A percentile compares a stretch with the other conserved stretches of the same genome.
phyloP scores from a whole-genome alignment of 495 filamentous ascomycete genomes.

The Talaromyces adpressus region DNA sequence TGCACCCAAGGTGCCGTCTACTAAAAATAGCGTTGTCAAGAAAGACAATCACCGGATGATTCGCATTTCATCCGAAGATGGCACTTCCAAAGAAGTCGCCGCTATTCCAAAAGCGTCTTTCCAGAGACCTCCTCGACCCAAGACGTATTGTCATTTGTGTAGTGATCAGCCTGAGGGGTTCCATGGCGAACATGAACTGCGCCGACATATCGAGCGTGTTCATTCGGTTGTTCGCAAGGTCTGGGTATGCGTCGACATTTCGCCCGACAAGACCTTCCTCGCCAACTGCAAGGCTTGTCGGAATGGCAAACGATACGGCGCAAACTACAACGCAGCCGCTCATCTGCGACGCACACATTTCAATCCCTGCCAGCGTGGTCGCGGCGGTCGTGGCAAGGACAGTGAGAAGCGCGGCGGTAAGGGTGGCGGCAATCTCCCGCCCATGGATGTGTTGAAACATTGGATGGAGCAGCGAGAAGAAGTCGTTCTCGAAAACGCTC shows the following conservation, averaged over 20 bases:
- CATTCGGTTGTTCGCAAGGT: conserved; percentile 70
- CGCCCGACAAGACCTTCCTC: conserved; percentile 53
- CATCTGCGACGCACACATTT: conserved; percentile 90
- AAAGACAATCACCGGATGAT: conserved; percentile 41
- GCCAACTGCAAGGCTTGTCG: conserved; percentile 84
- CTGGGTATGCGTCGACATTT: conserved; percentile 72
- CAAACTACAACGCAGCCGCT: conserved; percentile 93
- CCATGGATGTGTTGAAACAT: conserved; percentile 71
- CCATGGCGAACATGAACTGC: conserved; percentile 88
- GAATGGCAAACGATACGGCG: conserved; percentile 71
- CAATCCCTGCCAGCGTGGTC: conserved; percentile 52
- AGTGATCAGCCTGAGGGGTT: conserved; percentile 78
- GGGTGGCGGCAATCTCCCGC: conserved; percentile 73
- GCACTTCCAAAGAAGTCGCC: conserved; percentile 51
- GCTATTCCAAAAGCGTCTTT: conserved; percentile 66
- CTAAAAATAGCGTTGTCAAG: conserved; percentile 20
- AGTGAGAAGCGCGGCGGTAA: conserved; percentile 70
- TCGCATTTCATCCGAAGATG: conserved; percentile 49
- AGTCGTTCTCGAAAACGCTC: conserved; percentile 28
- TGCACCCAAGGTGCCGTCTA: conserved; percentile 34
- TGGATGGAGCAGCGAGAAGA: conserved; percentile 74
- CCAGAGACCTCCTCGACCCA: conserved; percentile 66
- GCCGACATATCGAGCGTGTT: conserved; percentile 74
- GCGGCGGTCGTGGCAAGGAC: conserved; percentile 46
- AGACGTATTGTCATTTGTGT: conserved; percentile 69